A percentile compares a stretch with the other conserved stretches of the same genome.
phyloP scores from a whole-genome alignment of 1,139 yeast species.

The Komagataea norvegica region DNA sequence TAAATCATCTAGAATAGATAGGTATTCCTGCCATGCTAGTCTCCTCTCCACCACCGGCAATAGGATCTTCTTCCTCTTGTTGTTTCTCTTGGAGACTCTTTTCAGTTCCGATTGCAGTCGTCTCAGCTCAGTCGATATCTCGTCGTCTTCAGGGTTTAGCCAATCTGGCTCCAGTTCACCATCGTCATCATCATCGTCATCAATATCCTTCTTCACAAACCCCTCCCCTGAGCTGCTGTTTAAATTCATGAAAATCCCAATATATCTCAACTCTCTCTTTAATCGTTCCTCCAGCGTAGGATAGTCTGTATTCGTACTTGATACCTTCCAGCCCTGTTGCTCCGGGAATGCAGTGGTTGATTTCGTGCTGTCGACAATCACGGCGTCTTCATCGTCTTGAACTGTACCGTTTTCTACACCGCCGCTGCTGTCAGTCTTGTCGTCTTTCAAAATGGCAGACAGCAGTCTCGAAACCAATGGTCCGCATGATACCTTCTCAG shows the following conservation, averaged over 20 bases:
- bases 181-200: constrained; percentile 18
- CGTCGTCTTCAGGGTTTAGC: constrained; percentile 90
- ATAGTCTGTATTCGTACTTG: constrained; percentile 57
- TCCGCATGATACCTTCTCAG: constrained; percentile 81
- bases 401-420: constrained; percentile 30
- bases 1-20: constrained; percentile 83
- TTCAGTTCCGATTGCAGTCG: constrained; percentile 64
- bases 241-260: constrained; percentile 81
- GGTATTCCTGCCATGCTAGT: constrained; percentile 92
- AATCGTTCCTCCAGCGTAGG: constrained; percentile 80
- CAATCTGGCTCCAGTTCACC: constrained; percentile 42
- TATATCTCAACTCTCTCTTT: constrained; percentile 80
- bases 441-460: constrained; percentile 68
- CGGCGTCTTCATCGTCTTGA: constrained; percentile 19
- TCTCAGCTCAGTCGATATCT: constrained; percentile 81
- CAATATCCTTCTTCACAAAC: constrained; percentile 1
- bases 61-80: constrained; percentile 59
- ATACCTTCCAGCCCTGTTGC: constrained; percentile 44
- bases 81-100: constrained; percentile 58
- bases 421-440: constrained; percentile 39
- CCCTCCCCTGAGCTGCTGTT: constrained; percentile 28
- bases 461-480: constrained; percentile 83
- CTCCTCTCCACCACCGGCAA: constrained; percentile 82
- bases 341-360: constrained; percentile 38
- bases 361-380: constrained; percentile 15